These are phyloP conservation scores for Trametes maxima DNA, from an alignment of 768 basidiomycete species.

Conservation along the genomic window DNA sequence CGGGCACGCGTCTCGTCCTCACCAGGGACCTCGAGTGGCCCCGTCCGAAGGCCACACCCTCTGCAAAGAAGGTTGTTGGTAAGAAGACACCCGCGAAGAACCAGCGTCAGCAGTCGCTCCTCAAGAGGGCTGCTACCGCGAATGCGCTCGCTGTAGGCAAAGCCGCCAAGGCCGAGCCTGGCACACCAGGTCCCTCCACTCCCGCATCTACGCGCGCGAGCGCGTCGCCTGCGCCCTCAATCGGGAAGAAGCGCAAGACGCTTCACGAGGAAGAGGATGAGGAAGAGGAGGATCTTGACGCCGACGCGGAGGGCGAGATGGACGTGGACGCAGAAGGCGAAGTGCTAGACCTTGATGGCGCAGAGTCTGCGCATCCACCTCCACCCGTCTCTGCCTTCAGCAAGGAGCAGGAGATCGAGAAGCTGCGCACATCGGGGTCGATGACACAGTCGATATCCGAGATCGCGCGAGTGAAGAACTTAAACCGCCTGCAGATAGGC, in stretches of 20 bases:
- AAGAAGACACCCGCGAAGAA: slow-evolving; percentile 71
- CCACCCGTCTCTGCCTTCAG: slow-evolving; percentile 71
- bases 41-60: slow-evolving; percentile 71
- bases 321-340: slow-evolving; percentile 47
- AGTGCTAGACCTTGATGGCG: slow-evolving; percentile 62
- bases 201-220: slow-evolving; percentile 45
- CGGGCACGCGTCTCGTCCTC: slow-evolving; percentile 83
- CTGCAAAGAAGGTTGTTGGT: slow-evolving; percentile 51
- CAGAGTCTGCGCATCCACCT: slow-evolving; percentile 51
- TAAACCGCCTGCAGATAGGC: slow-evolving; percentile 95
- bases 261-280: slow-evolving; percentile 64
- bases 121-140: slow-evolving; percentile 67
- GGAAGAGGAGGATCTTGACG: slow-evolving; percentile 48
- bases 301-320: slow-evolving; percentile 62
- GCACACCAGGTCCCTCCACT: slow-evolving; percentile 28
- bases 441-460: slow-evolving; percentile 99
- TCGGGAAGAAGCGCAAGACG: slow-evolving; percentile 65
- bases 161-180: slow-evolving; percentile 28
- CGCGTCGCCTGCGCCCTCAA: slow-evolving; percentile 55
- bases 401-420: slow-evolving; percentile 99
- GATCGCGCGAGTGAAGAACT: slow-evolving; percentile 96
- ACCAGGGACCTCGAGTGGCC: slow-evolving; percentile 94
- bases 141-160: slow-evolving; percentile 34
- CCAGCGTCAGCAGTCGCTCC: slow-evolving; percentile 50
- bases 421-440: slow-evolving; percentile 94